A percentile compares a stretch with the other conserved stretches of the same genome.
Evolutionary conservation across 345 rosid species (phyloP).

Genomic region (Ceriops zippeliana): DNA sequence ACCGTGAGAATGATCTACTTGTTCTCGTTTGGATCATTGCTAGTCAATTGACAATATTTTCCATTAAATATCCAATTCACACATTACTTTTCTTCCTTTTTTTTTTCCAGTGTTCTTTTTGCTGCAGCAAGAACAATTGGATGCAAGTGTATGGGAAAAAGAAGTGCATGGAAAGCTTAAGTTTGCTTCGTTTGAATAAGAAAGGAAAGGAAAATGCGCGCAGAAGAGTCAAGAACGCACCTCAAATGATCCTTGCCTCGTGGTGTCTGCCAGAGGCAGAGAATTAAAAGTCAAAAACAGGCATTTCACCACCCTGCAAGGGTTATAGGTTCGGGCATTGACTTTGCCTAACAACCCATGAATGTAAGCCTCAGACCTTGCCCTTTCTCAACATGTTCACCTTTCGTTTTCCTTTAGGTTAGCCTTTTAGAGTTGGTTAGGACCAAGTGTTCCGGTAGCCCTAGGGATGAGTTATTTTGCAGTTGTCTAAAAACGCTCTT

Average conservation of each 20-base stretch:
- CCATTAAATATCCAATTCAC: background rate
- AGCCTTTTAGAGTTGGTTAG: background rate
- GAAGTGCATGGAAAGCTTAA: background rate
- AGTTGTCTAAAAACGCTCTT: constrained; percentile 6
- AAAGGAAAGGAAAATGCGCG: background rate
- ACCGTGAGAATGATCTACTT: constrained; percentile 10
- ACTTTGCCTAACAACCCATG: constrained; percentile 35
- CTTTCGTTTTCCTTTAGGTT: background rate
- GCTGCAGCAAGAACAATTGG: background rate
- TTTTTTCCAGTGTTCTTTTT: background rate
- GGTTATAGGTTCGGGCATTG: constrained; percentile 79
- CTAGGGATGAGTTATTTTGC: background rate
- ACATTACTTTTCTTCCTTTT: background rate
- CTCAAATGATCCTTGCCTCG: constrained; percentile 40
- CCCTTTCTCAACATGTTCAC: background rate
- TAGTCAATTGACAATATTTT: constrained; percentile 8
- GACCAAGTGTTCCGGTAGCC: too few relatives aligned
- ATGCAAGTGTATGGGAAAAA: background rate
- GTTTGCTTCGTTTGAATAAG: background rate
- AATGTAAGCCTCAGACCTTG: constrained; percentile 5
- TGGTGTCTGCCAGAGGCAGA: constrained; percentile 26
- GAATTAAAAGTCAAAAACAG: constrained; percentile 3
- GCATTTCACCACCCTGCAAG: constrained; percentile 27
- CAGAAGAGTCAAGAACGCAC: constrained; percentile 96
- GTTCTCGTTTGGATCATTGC: background rate